Base-by-base conservation (phyloP, 768 basidiomycete species). In the Calocera viscosa region DNA sequence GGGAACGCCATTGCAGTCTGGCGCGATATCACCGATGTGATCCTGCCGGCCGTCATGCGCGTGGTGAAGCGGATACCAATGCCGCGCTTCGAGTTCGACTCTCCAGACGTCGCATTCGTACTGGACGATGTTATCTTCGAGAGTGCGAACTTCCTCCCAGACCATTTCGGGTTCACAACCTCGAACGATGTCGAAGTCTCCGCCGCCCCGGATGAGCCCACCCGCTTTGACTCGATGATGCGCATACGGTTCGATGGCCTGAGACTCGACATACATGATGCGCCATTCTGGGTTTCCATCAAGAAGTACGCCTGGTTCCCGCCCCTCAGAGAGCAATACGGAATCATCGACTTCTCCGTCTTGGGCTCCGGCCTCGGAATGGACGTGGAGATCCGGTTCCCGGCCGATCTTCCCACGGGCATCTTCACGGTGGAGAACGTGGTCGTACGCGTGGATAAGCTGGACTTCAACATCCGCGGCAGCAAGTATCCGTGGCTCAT, bases 31-130 rank as follows among this genome's bases (percentile, higher is more conserved):
- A 32, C 53, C 26, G 53, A 60, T 30, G 53, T 60, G 2, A 60
- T 60, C 26, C 53, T 60, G 11, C 53, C 53, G 5, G 53, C 53
- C 30, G 53, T 60, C 16, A 22, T 26, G 10, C 53, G 53, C 7
- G 53, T 60, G 24, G 30, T 60, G 16, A 26, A 60, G 53, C 30
- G 53, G 11, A 32, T 60, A 32, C 53, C 53, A 2, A 60, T 60
- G 53, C 53, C 53, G 53, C 53, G 53, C 19, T 60, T 60, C 30
- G 53, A 60, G 53, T 30, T 60, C 53, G 53, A 60, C 19, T 60
- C 53, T 60, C 53, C 53, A 10, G 53, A 60, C 30, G 53, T 60
- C 10, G 53, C 53, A 10, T 60, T 60, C 26, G 53, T 60, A 32
- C 30, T 60, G 7, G 53, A 60, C 53, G 53, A 60, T 26, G 53